A percentile compares a stretch with the other conserved stretches of the same genome.
These are phyloP conservation scores for Farysia itapuensis DNA, from an alignment of 1,284 basidiomycete species.

Conservation along the genomic window DNA sequence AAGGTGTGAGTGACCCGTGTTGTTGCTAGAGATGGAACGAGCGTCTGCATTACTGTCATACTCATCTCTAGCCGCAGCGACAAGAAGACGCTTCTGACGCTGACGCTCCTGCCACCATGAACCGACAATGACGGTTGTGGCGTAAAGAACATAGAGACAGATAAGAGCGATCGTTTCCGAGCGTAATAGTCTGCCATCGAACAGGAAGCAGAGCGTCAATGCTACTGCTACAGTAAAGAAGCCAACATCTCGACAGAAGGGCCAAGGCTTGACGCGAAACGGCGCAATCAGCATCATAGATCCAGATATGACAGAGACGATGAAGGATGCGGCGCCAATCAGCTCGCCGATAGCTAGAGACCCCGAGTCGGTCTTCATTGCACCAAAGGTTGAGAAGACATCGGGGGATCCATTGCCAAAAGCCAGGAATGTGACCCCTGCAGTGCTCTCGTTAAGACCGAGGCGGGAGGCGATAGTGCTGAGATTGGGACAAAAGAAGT, in stretches of 20 bases:
- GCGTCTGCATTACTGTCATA: conserved; percentile 23
- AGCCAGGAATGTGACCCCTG: conserved; percentile 58
- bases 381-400: conserved; percentile 85
- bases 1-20: conserved; percentile 6
- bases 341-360: conserved; percentile 91
- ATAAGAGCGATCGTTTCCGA: conserved; percentile 78
- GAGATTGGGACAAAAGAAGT: conserved; percentile 58
- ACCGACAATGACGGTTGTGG: conserved; percentile 72
- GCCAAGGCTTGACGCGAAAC: conserved; percentile 76
- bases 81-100: conserved; percentile 20
- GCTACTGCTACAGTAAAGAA: conserved; percentile 84
- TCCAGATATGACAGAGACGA: conserved; percentile 88
- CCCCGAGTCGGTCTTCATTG: conserved; percentile 82
- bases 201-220: conserved; percentile 74
- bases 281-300: conserved; percentile 94
- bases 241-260: conserved; percentile 87
- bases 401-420: conserved; percentile 62
- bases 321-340: conserved; percentile 91
- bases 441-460: conserved; percentile 55
- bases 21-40: conserved; percentile 14
- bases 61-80: conserved; percentile 40
- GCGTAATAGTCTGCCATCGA: conserved; percentile 73
- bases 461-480: conserved; percentile 48
- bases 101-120: conserved; percentile 69
- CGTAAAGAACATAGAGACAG: conserved; percentile 77